Evolutionary conservation across 768 basidiomycete genomes (phyloP).

Genomic region (Clitopilus hobsonii): DNA sequence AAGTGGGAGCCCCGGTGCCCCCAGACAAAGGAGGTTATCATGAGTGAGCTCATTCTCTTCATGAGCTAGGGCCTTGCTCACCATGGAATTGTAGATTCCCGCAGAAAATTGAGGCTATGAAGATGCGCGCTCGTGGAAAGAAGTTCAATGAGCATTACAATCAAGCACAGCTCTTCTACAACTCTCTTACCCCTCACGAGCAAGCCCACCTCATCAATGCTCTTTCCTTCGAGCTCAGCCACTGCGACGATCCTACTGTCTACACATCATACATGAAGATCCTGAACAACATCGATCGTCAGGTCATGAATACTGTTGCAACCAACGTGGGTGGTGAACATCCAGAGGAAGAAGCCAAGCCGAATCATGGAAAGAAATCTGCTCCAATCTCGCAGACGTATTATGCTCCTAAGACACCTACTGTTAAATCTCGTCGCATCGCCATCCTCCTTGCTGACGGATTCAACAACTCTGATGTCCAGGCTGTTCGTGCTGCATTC

Average conservation of each 20-base stretch:
- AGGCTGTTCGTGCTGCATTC: slow-evolving; percentile 52
- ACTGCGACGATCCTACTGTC: slow-evolving; percentile 73
- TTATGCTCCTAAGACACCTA: slow-evolving; percentile 50
- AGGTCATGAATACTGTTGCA: slow-evolving; percentile 69
- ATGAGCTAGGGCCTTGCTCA: background rate
- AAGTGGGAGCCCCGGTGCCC: slow-evolving; percentile 42
- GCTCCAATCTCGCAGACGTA: slow-evolving; percentile 56
- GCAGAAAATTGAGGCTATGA: slow-evolving; percentile 49
- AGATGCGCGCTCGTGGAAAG: slow-evolving; percentile 55
- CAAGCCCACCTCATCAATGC: slow-evolving; percentile 67
- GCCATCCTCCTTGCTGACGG: slow-evolving; percentile 76
- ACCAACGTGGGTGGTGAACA: slow-evolving; percentile 54
- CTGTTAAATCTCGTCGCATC: slow-evolving; percentile 63
- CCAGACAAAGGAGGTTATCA: slow-evolving; percentile 50
- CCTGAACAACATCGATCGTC: slow-evolving; percentile 69
- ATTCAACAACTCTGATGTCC: slow-evolving; percentile 58
- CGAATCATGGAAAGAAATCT: slow-evolving; percentile 56
- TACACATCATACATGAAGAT: slow-evolving; percentile 63
- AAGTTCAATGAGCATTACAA: slow-evolving; percentile 78
- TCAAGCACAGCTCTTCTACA: slow-evolving; percentile 80
- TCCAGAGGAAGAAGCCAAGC: slow-evolving; percentile 44
- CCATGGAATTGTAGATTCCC: slow-evolving; percentile 27
- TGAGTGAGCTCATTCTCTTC: slow-evolving; percentile 33
- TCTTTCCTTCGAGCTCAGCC: slow-evolving; percentile 78
- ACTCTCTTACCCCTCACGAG: slow-evolving; percentile 69